Evolutionary conservation across 768 basidiomycete species (phyloP), one percentile per base, ranked within the genome.

Genomic region (Macrocybe gigantea): DNA sequence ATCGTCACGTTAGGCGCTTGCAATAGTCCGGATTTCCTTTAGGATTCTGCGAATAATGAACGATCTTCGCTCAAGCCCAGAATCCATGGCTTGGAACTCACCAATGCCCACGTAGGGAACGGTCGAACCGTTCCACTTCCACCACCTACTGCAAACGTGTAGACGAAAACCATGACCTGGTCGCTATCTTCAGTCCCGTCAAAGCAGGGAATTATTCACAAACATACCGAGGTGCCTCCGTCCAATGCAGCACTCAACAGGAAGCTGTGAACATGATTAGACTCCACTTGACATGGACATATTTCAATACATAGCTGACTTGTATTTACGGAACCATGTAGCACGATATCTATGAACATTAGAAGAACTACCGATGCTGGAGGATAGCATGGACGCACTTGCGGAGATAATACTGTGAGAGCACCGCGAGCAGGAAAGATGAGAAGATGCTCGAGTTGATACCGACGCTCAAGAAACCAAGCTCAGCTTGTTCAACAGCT

Each of bases 371-470:
- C n/a, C n/a, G n/a, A n/a, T n/a, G n/a, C n/a, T n/a, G n/a, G n/a
- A n/a, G n/a, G n/a, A n/a, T n/a, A n/a, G n/a, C n/a, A n/a, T n/a
- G 30, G 5, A 47, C 55, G 47, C 31, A 62, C 44, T 57, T 60
- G 35, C 75, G 62, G 8, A 73, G 59, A 44, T 70, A 77, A 57
- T 66, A 75, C 52, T 74, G 74, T 9, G 73, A 75, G 54, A 76
- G 69, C 22, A 74, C 59, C 40, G 70, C 73, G 29, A 76, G 53
- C n/a, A 56, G 55, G 61, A 77, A 74, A 1, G 70, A 64, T 7
- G 65, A 67, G 55, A 77, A 73, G 15, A 77, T 67, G 6, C 70
- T 74, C 8, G 72, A 74, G 66, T 82, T 82, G 60, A 82, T 77
- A 11, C 79, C 79, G 45, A 77, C 77, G 49, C 71, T 70, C 44